Base-by-base conservation (phyloP, 2,329 filamentous ascomycete genomes). In the Fusarium sp. region DNA sequence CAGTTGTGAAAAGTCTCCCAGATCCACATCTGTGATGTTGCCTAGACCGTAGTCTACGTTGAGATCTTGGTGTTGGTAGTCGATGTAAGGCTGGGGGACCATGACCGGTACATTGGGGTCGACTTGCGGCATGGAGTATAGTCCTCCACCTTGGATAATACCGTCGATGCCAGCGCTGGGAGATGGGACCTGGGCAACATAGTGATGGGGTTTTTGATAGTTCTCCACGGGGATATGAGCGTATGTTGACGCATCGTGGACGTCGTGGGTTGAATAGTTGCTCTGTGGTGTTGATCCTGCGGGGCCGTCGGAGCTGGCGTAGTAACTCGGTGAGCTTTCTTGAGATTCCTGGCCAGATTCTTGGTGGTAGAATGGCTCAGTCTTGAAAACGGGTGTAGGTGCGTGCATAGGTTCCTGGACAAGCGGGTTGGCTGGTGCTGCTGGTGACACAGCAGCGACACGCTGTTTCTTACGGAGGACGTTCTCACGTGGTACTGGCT, bases 1-100 rank as follows among this genome's bases (percentile, higher is more conserved):
- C 1, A 75, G 41, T 15, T 62, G 53, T 4, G 71, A 67, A 34
- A 75, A 75, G 24, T 75, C 71, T 12, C 73, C 73, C 0, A 75
- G 55, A 3, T 74, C 71, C 2, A 61, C 60, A 12, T 72, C 71
- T 1, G 73, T 75, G 10, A 75, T 74, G 6, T 52, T 62, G 8
- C 67, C 71, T 8, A 74, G 41, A 1, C 48, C 58, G 11, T 62
- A 64, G 15, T 74, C 58, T 44, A 65, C 38, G 12, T 67, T 59
- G 13, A 61, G 15, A 12, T 63, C 58, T 11, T 61, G 70, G 4
- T 57, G 40, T 9, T 65, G 58, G 38, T 55, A 71, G 30, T 68
- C 65, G 7, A 57, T 61, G 29, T 63, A 71, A 11, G 60, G 20
- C 10, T 52, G 58, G 6, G 65, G 63, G n/a, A 66, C 20, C 54